Base-by-base conservation (phyloP, 805 yeast species). In the Metschnikowia rubicola region DNA sequence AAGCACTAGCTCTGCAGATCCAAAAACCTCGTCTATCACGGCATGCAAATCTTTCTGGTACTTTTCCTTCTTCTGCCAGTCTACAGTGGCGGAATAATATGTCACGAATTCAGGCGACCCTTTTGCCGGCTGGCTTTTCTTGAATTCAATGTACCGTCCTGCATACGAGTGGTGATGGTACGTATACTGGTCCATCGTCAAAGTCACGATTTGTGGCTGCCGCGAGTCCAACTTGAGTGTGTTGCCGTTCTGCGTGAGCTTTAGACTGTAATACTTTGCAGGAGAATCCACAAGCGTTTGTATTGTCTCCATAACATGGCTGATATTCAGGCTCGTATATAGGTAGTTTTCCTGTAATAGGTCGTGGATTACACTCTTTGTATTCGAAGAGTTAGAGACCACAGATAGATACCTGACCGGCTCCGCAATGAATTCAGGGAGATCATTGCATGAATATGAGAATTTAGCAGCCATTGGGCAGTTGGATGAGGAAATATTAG, bases 161-260 rank as follows among this genome's bases (percentile, higher is more conserved):
- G 50, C 51, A 33, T 54, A 55, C 6, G 51, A 32, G 35, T 54
- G 46, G 28, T 51, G 56, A 21, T 35, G 47, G 31, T 31, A 52
- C 0, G 56, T 45, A 37, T 52, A 47, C 29, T 52, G 54, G 8
- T 48, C 39, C 9, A 55, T 35, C 8, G 21, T n/a, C 9, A 53
- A 13, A 7, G 26, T 11, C 4, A 47, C 21, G 6, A 15, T 8
- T 11, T 35, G 34, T 8, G 45, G 46, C 13, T 35, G 17, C 1
- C 32, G 13, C 5, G 54, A 53, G 43, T 44, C 34, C 11, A 42
- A 35, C 4, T 11, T 30, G 12, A 53, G 41, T 7, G 15, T 32
- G 36, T 52, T 50, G 7, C 28, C 26, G 15, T 34, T 43, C 10
- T 37, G 26, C 5, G 41, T 30, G 9, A 41, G 39, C 12, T 28